phyloP scores from a whole-genome alignment of 1,284 basidiomycete species.

The Flammula alnicola region DNA sequence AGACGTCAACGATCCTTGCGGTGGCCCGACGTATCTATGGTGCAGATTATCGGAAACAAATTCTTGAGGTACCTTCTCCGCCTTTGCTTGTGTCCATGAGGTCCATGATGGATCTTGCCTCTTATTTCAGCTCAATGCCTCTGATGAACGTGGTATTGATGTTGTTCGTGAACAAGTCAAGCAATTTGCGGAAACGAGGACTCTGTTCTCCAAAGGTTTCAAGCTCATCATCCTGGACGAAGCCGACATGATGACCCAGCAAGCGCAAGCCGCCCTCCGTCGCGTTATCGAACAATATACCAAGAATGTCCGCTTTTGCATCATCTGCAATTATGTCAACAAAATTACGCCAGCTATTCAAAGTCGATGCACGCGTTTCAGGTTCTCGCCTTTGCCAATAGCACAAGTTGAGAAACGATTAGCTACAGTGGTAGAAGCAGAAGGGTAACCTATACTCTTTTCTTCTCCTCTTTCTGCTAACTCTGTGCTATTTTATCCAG shows the following conservation, averaged over 20 bases:
- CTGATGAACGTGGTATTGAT: constrained; percentile 97
- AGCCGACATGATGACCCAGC: constrained; percentile 99
- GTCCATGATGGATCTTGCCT: constrained; percentile 29
- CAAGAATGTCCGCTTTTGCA: constrained; percentile 98
- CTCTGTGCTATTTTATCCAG: constrained; percentile 47
- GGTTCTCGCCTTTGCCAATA: constrained; percentile 94
- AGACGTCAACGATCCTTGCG: constrained; percentile 98
- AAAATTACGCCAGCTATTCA: constrained; percentile 99
- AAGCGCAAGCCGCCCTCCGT: constrained; percentile 94
- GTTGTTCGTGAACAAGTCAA: constrained; percentile 99
- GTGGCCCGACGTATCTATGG: constrained; percentile 95
- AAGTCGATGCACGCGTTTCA: constrained; percentile 96
- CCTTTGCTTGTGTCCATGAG: constrained; percentile 4
- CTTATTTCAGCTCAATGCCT: constrained; percentile 81
- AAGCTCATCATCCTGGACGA: constrained; percentile 99
- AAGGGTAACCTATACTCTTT: constrained; percentile 60
- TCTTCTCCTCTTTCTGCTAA: neutral
- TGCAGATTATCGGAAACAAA: constrained; percentile 82
- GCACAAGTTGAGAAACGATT: constrained; percentile 86
- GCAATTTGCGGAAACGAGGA: constrained; percentile 96
- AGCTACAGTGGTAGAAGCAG: constrained; percentile 80
- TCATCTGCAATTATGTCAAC: constrained; percentile 99
- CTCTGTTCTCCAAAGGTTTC: constrained; percentile 89
- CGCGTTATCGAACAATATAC: constrained; percentile 99
- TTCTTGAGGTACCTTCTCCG: constrained; percentile 75